These are phyloP conservation scores for Aaosphaeria pasadenensis DNA, from an alignment of 2,329 filamentous ascomycete species.

Conservation along the genomic window DNA sequence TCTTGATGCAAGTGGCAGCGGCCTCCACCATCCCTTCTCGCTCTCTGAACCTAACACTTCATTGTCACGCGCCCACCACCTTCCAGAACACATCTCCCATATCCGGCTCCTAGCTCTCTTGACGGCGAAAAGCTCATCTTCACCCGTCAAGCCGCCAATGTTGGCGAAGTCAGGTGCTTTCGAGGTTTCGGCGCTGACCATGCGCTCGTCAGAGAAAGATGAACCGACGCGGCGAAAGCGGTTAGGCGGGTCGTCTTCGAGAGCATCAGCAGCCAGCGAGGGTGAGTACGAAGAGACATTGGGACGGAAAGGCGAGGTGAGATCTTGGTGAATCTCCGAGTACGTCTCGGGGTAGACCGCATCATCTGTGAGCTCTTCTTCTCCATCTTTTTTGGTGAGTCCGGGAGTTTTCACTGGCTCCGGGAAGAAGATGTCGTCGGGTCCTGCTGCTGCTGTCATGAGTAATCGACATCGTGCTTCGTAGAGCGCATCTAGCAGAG, in stretches of 20 bases:
- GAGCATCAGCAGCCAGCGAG: constrained; percentile 41
- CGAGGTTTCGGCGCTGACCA: constrained; percentile 2
- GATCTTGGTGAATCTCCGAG: constrained; percentile 75
- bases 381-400: constrained; percentile 3
- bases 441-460: constrained; percentile 61
- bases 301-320: constrained; percentile 72
- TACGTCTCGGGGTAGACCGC: constrained; percentile 64
- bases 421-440: constrained; percentile 77
- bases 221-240: constrained; percentile 27
- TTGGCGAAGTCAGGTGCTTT: constrained; percentile 61
- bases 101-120: constrained; percentile 73
- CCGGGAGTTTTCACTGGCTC: constrained; percentile 38
- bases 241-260: constrained; percentile 52
- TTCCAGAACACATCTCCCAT: constrained; percentile 74
- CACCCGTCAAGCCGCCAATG: constrained; percentile 68
- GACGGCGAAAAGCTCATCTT: constrained; percentile 80
- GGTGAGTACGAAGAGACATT: constrained; percentile 67
- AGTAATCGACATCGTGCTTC: constrained; percentile 77
- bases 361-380: constrained; percentile 12
- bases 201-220: constrained; percentile 27
- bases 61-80: constrained; percentile 70
- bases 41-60: constrained; percentile 50
- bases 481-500: constrained; percentile 71
- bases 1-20: constrained; percentile 60
- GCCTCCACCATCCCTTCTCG: constrained; percentile 64